phyloP scores from a whole-genome alignment of 2,329 filamentous ascomycete genomes.

The Esteya vermicola region DNA sequence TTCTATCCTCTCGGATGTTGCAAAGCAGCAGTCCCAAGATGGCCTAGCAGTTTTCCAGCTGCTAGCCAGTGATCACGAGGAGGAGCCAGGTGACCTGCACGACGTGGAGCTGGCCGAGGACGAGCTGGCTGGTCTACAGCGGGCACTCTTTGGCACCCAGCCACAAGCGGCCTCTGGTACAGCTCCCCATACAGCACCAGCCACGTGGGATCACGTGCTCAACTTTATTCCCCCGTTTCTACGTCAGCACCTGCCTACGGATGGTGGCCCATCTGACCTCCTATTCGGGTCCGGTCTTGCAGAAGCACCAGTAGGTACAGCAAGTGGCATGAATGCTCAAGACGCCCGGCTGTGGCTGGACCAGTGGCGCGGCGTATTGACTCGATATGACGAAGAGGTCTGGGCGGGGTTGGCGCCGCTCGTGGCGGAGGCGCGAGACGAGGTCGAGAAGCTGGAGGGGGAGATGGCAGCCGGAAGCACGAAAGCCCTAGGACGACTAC shows the following conservation, averaged over 20 bases:
- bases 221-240: constrained; percentile 36
- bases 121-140: constrained; percentile 19
- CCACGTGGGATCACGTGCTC: constrained; percentile 29
- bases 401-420: constrained; percentile 50
- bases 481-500: constrained; percentile 23
- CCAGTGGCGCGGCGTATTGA: constrained; percentile 42
- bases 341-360: constrained; percentile 34
- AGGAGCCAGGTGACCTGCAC: constrained; percentile 9
- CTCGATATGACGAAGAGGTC: constrained; percentile 48
- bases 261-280: no score
- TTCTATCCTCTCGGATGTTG: constrained; percentile 12
- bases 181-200: constrained; percentile 1
- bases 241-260: no score
- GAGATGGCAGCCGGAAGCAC: constrained; percentile 13
- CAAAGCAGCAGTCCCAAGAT: constrained; percentile 21
- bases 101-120: constrained; percentile 13
- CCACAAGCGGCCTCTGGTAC: not conserved
- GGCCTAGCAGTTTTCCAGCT: constrained; percentile 25
- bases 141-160: constrained; percentile 21
- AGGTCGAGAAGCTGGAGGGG: constrained; percentile 29
- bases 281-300: no score
- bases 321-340: no score
- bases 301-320: no score
- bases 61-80: constrained; percentile 14
- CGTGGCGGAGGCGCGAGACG: constrained; percentile 38